Base-by-base conservation (phyloP, 371 early-diverging fungal genomes). In the Saksenaea oblongispora region DNA sequence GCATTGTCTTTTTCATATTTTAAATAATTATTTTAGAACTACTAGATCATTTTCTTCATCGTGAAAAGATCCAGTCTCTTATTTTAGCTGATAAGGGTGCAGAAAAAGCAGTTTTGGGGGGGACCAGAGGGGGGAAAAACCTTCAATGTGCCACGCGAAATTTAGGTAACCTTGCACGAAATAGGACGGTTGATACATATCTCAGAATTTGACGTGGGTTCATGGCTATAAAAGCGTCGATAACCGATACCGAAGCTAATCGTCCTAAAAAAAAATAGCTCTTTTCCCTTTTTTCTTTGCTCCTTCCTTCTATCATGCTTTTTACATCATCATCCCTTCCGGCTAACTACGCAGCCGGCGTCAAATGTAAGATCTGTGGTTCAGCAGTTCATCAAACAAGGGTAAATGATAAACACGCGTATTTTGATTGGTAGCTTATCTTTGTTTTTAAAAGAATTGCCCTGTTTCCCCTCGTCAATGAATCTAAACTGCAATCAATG, bases 181-280 rank as follows among this genome's bases (percentile, higher is more conserved):
- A 47, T 47, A 47, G 51, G 51, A 47, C 51, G 51, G 51, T 47
- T 47, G 51, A 47, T 47, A 47, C 24, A 26, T 47, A 47, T 47
- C 51, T 47, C 51, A 47, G 51, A 47, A 47, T 47, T 47, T 47
- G 51, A 47, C 51, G 51, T 47, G 51, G 51, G 27, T 47, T 22
- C 51, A 9, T 18, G 7, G n/a, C n/a, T 47, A 47, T 47, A 47
- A 18, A 47, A 47, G 51, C 51, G 17, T 47, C 22, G 10, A 47
- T 18, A 39, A 39, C 11, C 2, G 39, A 11, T 5, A 47, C n/a
- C 2, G 17, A 10, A 22, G 10, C 10, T 18, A 18, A n/a, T 18
- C 51, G n/a, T 47, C 22, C n/a, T n/a, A n/a, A n/a, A n/a, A 22
- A 9, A 47, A 47, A 47, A 7, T 22, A 5, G 4, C 18, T 47